Evolutionary conservation across 768 basidiomycete genomes (phyloP), one percentile per base, ranked within the genome.

Genomic region (Podaxis rugospora): DNA sequence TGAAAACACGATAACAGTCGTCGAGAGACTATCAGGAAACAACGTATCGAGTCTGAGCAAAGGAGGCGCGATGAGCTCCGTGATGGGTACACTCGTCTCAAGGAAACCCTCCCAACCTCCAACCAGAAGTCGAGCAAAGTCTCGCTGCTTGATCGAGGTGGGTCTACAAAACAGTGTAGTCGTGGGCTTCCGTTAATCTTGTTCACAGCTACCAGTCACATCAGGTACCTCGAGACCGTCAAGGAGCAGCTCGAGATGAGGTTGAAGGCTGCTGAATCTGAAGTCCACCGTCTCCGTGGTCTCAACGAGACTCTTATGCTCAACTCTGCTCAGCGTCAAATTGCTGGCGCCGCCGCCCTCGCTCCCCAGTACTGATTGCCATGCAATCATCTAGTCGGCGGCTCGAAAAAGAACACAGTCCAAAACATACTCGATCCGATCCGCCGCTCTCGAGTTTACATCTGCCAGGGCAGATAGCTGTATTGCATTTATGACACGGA

Each of bases 111-210:
- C 67, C 94, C 94, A 28, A 81, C 88, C 62, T 90, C 89, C 51
- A 94, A 93, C 79, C 92, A 95, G 82, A 92, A 94, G 81, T 87
- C 91, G 9, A 92, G 89, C 83, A 96, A 96, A 78, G 90, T 93
- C 56, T 91, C 88, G 64, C 79, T 95, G 59, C 83, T 96, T 66
- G 94, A 95, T 69, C 86, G 93, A 69, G 87, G 88, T 88, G 68
- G 53, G 84, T 76, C 2, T 55, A 52, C 44, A 36, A 44, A 21
- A 56, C 14, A 18, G 51, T 32, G 50, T 52, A 46, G 27, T 64
- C 44, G n/a, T 44, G 18, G 18, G 16, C 36, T 63, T 57, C 32
- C 44, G 23, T 62, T 37, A 37, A 63, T 36, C 63, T 64, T n/a
- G 39, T 25, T 36, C 63, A 6, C 66, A 88, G 90, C 93, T 44